Evolutionary conservation across 116 monocot genomes (phyloP).

Genomic region (Posidonia oceanica): DNA sequence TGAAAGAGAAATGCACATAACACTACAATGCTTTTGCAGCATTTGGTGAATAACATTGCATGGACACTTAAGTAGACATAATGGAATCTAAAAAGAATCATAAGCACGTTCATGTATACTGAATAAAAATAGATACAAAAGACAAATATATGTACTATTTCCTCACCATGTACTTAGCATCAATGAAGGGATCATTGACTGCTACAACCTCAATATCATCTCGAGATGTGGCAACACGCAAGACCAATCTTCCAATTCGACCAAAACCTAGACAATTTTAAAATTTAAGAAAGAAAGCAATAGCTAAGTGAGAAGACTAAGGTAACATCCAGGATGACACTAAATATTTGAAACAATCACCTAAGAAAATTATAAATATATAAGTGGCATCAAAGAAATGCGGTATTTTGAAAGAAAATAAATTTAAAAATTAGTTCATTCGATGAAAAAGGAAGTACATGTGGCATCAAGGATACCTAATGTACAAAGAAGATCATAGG

Average conservation of each 20-base stretch:
- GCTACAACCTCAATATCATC: constrained; percentile 92
- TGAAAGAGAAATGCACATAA: no score
- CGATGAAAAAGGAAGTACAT: no score
- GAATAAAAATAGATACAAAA: no score
- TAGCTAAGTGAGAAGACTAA: neutral
- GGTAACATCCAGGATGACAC: neutral
- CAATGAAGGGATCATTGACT: constrained; percentile 96
- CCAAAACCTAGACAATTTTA: constrained; percentile 58
- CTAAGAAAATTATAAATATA: neutral
- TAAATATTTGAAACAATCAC: neutral
- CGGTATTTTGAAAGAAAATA: no score
- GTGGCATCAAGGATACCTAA: no score
- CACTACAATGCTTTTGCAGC: no score
- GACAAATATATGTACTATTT: neutral
- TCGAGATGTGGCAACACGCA: constrained; percentile 73
- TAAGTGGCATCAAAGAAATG: neutral
- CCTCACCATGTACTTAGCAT: constrained; percentile 96
- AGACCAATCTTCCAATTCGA: constrained; percentile 89
- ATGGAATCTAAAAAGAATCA: no score
- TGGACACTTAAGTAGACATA: no score
- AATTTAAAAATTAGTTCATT: no score
- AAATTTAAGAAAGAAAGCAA: neutral
- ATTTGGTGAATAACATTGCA: no score
- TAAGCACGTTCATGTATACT: no score
- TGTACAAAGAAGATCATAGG: no score